These are phyloP conservation scores for Diplodia mutila DNA, from an alignment of 2,329 filamentous ascomycete genomes.

Conservation along the genomic window DNA sequence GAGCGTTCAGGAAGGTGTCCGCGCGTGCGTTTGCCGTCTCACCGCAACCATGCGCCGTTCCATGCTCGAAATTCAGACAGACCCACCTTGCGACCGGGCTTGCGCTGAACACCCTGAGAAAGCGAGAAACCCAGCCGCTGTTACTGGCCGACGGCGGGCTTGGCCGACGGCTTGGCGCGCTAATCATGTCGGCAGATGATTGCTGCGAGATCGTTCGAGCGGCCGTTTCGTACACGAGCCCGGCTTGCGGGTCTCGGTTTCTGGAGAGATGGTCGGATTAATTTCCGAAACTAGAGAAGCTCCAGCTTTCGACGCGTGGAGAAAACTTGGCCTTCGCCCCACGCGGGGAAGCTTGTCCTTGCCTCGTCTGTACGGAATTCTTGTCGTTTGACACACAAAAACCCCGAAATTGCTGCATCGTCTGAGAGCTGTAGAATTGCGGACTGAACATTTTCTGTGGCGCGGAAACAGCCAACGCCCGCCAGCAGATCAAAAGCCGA, in stretches of 20 bases:
- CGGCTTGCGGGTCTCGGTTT: background rate
- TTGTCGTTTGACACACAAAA: background rate
- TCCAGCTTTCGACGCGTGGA: conserved; percentile 18
- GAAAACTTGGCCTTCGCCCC: conserved; percentile 3
- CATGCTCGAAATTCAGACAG: background rate
- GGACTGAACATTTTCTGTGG: background rate
- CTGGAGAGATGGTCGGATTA: conserved; percentile 15
- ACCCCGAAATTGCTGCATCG: background rate
- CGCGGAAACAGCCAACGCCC: background rate
- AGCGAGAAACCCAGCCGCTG: background rate
- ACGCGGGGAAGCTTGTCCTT: conserved; percentile 19
- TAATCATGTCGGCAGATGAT: conserved; percentile 1
- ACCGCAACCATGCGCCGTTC: background rate
- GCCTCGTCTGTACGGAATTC: background rate
- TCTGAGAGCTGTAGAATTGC: background rate
- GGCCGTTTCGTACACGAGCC: background rate
- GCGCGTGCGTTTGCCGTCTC: background rate
- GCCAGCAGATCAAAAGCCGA: conserved; percentile 2
- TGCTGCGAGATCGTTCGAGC: conserved; percentile 15
- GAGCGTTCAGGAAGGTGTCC: background rate
- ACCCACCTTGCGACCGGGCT: background rate
- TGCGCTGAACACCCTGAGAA: background rate
- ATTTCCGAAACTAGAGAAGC: conserved; percentile 8
- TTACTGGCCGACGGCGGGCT: conserved; percentile 5
- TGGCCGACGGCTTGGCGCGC: conserved; percentile 7